Conservation (phyloP, 2,329 filamentous ascomycete genomes). For the Hymenoscyphus albidus region DNA sequence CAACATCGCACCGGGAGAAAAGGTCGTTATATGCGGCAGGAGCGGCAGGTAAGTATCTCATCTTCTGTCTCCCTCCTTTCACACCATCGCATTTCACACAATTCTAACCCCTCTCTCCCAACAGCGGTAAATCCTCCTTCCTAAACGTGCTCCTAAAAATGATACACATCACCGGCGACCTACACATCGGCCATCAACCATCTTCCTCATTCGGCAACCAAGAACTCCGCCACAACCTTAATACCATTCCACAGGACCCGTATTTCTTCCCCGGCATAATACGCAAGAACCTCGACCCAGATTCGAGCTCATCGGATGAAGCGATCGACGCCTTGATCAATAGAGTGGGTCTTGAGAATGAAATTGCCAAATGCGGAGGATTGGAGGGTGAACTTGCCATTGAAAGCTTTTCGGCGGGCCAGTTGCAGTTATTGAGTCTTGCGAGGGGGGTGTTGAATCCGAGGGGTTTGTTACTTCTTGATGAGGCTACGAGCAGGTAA, state of each 20-base stretch:
- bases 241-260: slow-evolving; percentile 1
- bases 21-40: slow-evolving; percentile 1
- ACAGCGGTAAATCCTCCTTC: background rate
- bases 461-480: background rate
- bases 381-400: background rate
- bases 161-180: background rate
- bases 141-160: background rate
- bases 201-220: background rate
- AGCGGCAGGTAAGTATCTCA: background rate
- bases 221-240: background rate
- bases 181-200: background rate
- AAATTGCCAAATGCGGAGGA: background rate
- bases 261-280: background rate
- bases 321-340: background rate
- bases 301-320: background rate
- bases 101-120: background rate
- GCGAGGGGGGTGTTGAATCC: background rate
- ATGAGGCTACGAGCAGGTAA: slow-evolving; percentile 8
- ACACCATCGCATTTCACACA: background rate
- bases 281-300: background rate
- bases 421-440: slow-evolving; percentile 1
- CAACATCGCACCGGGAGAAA: slow-evolving; percentile 2
- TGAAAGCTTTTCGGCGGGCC: background rate
- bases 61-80: background rate
- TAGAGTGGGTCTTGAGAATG: background rate